Evolutionary conservation across 2,329 filamentous ascomycete genomes (phyloP), one percentile per base, ranked within the genome.

Genomic region (Didymella arachidicola): DNA sequence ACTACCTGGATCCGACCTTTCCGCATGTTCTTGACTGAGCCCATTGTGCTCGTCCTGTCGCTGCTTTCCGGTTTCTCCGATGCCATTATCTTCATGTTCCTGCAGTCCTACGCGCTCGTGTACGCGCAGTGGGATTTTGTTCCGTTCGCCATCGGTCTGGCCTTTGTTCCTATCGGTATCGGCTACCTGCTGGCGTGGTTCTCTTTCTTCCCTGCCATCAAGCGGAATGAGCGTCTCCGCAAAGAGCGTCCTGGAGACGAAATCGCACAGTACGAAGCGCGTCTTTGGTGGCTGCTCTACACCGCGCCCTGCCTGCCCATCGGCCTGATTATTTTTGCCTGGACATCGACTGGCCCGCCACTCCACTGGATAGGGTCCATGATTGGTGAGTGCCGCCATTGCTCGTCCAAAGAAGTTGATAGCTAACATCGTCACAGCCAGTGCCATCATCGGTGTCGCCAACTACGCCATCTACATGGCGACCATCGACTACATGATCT

Each of bases 401-500:
- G 22, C 22, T 22, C 22, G 22, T 22, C 22, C 3, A 22, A 22
- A 22, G 22, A 22, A 22, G 22, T 22, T 22, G 3, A 22, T 22
- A 22, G 22, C 22, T 22, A 22, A 22, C 22, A 22, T 22, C 22
- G 22, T 22, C 22, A 22, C 22, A 22, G 90, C 88, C 61, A 82
- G 83, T 2, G 82, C 82, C 16, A 80, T 91, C 45, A 87, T 93
- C 49, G 90, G 89, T 32, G 87, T 92, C 53, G 89, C 89, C 53
- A 93, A 74, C 50, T 90, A 89, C 58, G 79, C 84, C 42, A 90
- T 91, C 59, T 91, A 92, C 77, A 91, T 91, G 88, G 88, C 89
- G 0, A 92, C 89, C 0, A 90, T 91, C 64, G 89, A 92, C 75
- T 93, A 92, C 79, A 92, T 92, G 87, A 85, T 91, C 34, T 88